Conservation (phyloP, 306 rosid genomes). For the Fragaria vesca region DNA sequence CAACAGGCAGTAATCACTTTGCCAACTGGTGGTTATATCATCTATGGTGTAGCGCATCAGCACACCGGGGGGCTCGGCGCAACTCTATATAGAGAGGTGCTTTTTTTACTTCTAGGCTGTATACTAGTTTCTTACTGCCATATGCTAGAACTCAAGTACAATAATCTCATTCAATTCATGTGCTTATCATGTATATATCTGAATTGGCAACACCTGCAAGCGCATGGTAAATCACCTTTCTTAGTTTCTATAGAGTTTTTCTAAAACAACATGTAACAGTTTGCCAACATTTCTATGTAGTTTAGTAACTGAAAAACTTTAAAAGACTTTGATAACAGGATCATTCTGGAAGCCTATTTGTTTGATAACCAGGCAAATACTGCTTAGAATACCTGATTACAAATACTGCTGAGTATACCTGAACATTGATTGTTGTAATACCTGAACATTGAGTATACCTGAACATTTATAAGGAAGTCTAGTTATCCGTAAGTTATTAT, state of each 20-base stretch:
- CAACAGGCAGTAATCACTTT: slow-evolving; percentile 33
- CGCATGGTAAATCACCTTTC: neutral
- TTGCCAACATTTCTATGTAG: neutral
- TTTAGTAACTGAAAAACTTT: no score
- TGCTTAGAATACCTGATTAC: no score
- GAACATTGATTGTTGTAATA: no score
- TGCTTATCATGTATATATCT: neutral
- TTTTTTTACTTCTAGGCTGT: neutral
- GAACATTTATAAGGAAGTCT: no score
- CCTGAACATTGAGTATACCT: no score
- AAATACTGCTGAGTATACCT: no score
- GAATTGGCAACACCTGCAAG: neutral
- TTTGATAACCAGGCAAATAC: no score
- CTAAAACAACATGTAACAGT: neutral
- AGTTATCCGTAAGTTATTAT: no score
- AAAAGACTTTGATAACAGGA: no score
- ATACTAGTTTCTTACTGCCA: neutral
- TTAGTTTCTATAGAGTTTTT: neutral
- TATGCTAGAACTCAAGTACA: neutral
- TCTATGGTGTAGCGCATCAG: slow-evolving; percentile 80
- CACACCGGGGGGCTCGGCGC: slow-evolving; percentile 69
- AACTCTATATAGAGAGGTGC: slow-evolving; percentile 66
- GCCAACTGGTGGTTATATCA: slow-evolving; percentile 50
- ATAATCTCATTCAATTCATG: neutral
- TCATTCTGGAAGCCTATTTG: no score